These are phyloP conservation scores for Terana coerulea DNA, from an alignment of 768 basidiomycete genomes.

Conservation along the genomic window DNA sequence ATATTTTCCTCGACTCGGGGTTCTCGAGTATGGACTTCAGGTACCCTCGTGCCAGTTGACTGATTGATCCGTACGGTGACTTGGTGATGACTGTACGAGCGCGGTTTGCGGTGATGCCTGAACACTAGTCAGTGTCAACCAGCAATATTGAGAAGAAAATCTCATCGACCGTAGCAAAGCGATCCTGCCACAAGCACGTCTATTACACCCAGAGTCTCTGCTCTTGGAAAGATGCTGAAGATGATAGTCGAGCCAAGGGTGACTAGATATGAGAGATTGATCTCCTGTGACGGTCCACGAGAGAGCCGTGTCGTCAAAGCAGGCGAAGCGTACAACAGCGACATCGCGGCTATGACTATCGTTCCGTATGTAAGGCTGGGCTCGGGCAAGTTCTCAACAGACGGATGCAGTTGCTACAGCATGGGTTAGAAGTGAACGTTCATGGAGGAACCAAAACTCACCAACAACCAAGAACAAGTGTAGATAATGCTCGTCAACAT, in stretches of 20 bases:
- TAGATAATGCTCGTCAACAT: constrained; percentile 64
- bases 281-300: too few species aligned
- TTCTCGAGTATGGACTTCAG: constrained; percentile 90
- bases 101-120: neutral
- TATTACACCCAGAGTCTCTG: constrained; percentile 52
- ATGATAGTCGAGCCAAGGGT: constrained; percentile 45
- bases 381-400: too few species aligned
- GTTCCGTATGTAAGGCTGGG: too few species aligned
- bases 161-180: constrained; percentile 58
- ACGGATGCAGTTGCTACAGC: too few species aligned
- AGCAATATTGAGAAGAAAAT: neutral
- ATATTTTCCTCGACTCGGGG: constrained; percentile 90
- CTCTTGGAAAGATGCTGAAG: constrained; percentile 61
- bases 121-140: neutral
- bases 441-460: constrained; percentile 21
- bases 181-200: constrained; percentile 57
- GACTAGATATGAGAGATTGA: constrained; percentile 55
- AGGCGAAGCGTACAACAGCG: constrained; percentile 45
- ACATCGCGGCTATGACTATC: too few species aligned
- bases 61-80: constrained; percentile 23
- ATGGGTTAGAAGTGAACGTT: constrained; percentile 49
- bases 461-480: constrained; percentile 53
- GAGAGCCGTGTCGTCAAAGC: too few species aligned
- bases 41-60: constrained; percentile 51
- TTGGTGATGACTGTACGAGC: neutral